Conservation (phyloP, 2,329 filamentous ascomycete genomes). For the Microcera coccophila region DNA sequence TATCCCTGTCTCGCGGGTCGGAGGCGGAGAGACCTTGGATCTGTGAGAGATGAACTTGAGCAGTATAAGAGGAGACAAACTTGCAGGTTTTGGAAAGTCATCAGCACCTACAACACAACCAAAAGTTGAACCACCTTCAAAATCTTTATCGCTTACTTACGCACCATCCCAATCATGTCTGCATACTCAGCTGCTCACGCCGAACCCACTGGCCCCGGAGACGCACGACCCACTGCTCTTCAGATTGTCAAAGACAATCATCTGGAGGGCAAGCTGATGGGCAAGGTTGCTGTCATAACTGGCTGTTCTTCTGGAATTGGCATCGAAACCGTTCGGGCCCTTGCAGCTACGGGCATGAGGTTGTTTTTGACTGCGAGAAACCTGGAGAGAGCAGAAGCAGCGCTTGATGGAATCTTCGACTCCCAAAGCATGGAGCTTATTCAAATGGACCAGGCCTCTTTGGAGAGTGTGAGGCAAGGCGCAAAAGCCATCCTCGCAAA, state of each 20-base stretch:
- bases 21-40: no score
- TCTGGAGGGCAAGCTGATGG: slow-evolving; percentile 29
- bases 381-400: slow-evolving; percentile 13
- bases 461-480: slow-evolving; percentile 20
- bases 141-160: not conserved
- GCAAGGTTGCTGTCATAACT: slow-evolving; percentile 40
- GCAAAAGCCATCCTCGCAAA: slow-evolving; percentile 16
- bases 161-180: not conserved
- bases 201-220: slow-evolving; percentile 30
- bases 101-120: no score
- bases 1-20: no score
- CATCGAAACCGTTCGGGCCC: slow-evolving; percentile 39
- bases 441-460: slow-evolving; percentile 21
- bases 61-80: no score
- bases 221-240: slow-evolving; percentile 37
- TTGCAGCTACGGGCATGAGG: slow-evolving; percentile 34
- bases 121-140: not conserved
- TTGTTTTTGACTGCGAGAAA: slow-evolving; percentile 17
- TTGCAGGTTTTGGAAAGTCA: no score
- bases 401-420: slow-evolving; percentile 6
- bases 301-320: slow-evolving; percentile 41
- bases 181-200: slow-evolving; percentile 33
- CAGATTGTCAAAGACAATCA: slow-evolving; percentile 36
- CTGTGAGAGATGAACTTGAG: no score
- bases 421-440: slow-evolving; percentile 10